Conservation (phyloP, 2,329 filamentous ascomycete genomes). For the Xylariaceae sp. region DNA sequence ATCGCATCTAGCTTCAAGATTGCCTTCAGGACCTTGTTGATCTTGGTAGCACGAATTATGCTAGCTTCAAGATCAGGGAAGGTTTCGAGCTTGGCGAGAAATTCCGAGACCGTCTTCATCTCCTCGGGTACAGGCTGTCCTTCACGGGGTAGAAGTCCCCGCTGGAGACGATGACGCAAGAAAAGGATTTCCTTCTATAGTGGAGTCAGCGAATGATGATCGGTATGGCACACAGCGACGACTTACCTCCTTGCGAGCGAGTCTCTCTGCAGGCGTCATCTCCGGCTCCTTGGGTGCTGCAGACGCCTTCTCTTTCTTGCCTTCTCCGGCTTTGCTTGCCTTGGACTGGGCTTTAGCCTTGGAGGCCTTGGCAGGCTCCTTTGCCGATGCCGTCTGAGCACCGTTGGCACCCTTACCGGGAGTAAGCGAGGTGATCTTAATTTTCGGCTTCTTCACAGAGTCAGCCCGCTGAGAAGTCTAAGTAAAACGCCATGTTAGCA, state of each 20-base stretch:
- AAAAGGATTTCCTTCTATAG: slow-evolving; percentile 77
- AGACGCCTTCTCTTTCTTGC: slow-evolving; percentile 50
- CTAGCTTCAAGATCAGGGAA: slow-evolving; percentile 75
- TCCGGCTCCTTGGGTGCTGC: slow-evolving; percentile 50
- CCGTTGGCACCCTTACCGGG: slow-evolving; percentile 63
- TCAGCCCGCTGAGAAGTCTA: slow-evolving; percentile 55
- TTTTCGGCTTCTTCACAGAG: slow-evolving; percentile 63
- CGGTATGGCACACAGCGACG: neutral
- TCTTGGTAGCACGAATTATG: slow-evolving; percentile 89
- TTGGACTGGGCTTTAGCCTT: slow-evolving; percentile 54
- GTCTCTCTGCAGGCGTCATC: slow-evolving; percentile 53
- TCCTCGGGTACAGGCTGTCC: slow-evolving; percentile 80
- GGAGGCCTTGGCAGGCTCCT: slow-evolving; percentile 45
- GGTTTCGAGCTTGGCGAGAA: slow-evolving; percentile 73
- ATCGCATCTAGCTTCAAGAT: slow-evolving; percentile 85
- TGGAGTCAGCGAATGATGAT: slow-evolving; percentile 31
- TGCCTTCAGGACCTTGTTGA: slow-evolving; percentile 96
- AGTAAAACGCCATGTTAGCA: slow-evolving; percentile 3
- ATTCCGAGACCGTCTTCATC: slow-evolving; percentile 73
- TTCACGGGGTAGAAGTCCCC: slow-evolving; percentile 82
- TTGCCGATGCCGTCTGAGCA: slow-evolving; percentile 38
- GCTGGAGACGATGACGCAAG: slow-evolving; percentile 89
- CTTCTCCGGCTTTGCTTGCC: slow-evolving; percentile 35
- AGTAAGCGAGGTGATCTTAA: slow-evolving; percentile 60
- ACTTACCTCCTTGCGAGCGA: slow-evolving; percentile 54